phyloP scores from a whole-genome alignment of 108 stramenopile genomes.

The Stephanodiscus triporus region DNA sequence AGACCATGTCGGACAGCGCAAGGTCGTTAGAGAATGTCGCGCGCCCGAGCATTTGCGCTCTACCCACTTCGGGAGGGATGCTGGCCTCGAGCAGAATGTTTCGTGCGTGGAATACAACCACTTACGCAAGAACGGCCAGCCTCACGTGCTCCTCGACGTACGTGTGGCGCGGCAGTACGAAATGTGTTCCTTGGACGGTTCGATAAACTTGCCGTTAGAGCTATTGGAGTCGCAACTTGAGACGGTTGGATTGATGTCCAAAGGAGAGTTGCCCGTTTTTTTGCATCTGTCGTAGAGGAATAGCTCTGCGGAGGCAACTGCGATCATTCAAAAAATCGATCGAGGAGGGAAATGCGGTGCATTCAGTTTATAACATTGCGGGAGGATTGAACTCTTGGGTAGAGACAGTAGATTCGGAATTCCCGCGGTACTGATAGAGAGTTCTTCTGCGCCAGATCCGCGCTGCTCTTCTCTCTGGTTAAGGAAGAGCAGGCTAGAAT shows the following conservation, averaged over 20 bases:
- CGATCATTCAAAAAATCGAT: conserved; percentile 53
- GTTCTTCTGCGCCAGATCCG: too few species aligned
- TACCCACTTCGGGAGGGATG: not conserved
- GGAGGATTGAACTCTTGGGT: conserved; percentile 82
- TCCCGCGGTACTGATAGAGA: conserved; percentile 77
- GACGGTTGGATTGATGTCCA: conserved; percentile 40
- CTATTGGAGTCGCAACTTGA: conserved; percentile 53
- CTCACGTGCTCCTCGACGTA: conserved; percentile 82
- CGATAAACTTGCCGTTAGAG: conserved; percentile 72
- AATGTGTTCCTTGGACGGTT: conserved; percentile 70
- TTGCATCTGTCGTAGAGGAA: conserved; percentile 82
- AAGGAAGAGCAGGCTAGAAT: too few species aligned
- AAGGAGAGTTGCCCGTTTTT: conserved; percentile 64
- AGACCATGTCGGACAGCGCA: conserved; percentile 67
- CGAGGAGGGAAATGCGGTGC: conserved; percentile 38
- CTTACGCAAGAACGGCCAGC: conserved; percentile 33
- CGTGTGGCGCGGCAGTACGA: conserved; percentile 74
- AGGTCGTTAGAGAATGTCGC: conserved; percentile 52
- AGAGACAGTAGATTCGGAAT: conserved; percentile 63
- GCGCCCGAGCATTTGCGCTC: conserved; percentile 49
- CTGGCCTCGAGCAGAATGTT: conserved; percentile 36
- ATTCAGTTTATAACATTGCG: conserved; percentile 66
- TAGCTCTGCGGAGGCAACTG: conserved; percentile 72
- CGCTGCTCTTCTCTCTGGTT: too few species aligned
- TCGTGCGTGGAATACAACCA: conserved; percentile 58